Evolutionary conservation across 768 basidiomycete species (phyloP).

Genomic region (Xerocomellus dryophilus): DNA sequence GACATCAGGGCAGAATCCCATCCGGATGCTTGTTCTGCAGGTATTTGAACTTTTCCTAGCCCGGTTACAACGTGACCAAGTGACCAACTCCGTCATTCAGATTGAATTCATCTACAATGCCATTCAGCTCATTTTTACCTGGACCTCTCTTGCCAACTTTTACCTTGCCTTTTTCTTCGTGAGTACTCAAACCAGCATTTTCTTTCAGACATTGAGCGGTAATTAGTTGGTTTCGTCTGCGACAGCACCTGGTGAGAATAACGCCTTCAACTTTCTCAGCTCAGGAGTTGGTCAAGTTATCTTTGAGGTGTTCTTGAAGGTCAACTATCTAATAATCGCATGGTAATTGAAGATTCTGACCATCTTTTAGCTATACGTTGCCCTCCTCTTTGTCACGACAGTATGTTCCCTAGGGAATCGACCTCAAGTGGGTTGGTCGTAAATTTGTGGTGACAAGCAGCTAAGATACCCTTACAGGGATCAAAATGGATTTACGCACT

Average conservation of each 20-base stretch:
- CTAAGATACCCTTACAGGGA: constrained; percentile 43
- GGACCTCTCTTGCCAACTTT: constrained; percentile 92
- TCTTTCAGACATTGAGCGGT: constrained; percentile 19
- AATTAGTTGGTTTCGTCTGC: constrained; percentile 77
- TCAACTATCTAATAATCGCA: constrained; percentile 13
- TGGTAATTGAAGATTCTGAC: constrained; percentile 23
- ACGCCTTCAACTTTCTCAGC: constrained; percentile 83
- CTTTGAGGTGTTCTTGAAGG: constrained; percentile 75
- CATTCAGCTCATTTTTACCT: constrained; percentile 85
- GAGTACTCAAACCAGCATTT: constrained; percentile 33
- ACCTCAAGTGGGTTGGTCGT: constrained; percentile 48
- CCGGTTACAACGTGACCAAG: neutral
- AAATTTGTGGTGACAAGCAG: constrained; percentile 1
- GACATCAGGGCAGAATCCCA: constrained; percentile 86
- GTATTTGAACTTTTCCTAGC: constrained; percentile 16
- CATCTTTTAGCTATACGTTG: constrained; percentile 65
- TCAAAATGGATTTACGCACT: constrained; percentile 82
- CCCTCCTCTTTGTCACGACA: constrained; percentile 73
- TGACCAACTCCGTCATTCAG: constrained; percentile 30
- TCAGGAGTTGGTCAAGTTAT: constrained; percentile 65
- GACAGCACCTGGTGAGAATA: constrained; percentile 48
- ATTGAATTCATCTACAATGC: constrained; percentile 92
- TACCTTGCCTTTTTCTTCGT: constrained; percentile 94
- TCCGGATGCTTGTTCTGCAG: constrained; percentile 76
- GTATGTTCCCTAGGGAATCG: constrained; percentile 92